These are phyloP conservation scores for Chalciporus chontae DNA, from an alignment of 768 basidiomycete genomes.

Conservation along the genomic window DNA sequence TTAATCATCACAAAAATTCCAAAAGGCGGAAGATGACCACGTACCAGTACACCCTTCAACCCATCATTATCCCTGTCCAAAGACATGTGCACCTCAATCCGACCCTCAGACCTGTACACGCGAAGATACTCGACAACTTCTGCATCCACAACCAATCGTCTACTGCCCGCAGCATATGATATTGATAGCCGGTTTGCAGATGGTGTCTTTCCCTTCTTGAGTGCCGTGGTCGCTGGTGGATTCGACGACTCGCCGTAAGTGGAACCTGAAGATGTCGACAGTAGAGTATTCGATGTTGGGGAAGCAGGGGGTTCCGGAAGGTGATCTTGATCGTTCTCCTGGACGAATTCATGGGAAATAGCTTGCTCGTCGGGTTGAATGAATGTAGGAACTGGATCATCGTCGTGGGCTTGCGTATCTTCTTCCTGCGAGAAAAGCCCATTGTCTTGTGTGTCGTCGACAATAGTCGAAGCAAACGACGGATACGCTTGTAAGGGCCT, in stretches of 20 bases:
- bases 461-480: conserved; percentile 51
- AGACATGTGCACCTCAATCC: conserved; percentile 76
- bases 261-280: conserved; percentile 31
- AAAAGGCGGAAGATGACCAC: conserved; percentile 25
- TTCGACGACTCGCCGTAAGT: conserved; percentile 46
- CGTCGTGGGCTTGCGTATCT: conserved; percentile 13
- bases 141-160: conserved; percentile 86
- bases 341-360: conserved; percentile 8
- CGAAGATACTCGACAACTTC: conserved; percentile 79
- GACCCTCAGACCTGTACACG: conserved; percentile 77
- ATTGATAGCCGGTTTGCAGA: conserved; percentile 90
- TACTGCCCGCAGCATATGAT: conserved; percentile 86
- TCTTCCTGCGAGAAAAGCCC: conserved; percentile 28
- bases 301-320: conserved; percentile 60
- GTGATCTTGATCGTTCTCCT: conserved; percentile 40
- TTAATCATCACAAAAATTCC: background rate
- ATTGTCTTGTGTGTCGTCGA: conserved; percentile 41
- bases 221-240: conserved; percentile 21
- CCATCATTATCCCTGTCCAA: conserved; percentile 52
- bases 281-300: conserved; percentile 48
- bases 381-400: conserved; percentile 21
- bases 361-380: conserved; percentile 16
- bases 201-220: conserved; percentile 46
- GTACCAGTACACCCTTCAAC: conserved; percentile 74
- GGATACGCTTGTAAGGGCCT: conserved; percentile 40